Evolutionary conservation across 164 flowering plant species (phyloP), one percentile per base, ranked within the genome.

Genomic region (Magnolia sinica): DNA sequence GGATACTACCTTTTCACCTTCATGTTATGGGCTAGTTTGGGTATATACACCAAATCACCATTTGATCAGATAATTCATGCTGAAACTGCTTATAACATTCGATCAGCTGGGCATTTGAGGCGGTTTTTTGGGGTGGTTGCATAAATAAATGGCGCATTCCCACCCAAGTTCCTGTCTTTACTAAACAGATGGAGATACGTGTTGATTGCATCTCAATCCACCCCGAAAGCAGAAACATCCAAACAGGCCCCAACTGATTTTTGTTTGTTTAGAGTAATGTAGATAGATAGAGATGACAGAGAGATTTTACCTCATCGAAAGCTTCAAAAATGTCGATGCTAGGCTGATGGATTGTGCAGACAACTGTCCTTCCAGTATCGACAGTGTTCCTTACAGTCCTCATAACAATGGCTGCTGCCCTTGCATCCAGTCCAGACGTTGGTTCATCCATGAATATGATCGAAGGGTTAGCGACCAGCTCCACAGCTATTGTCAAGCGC

Each of bases 381-480:
- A 96, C 99, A 0, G 99, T 96, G 91, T 93, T 96, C 73, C 99
- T 89, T 55, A 94, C 99, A 23, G 98, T 86, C 78, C 98, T 92
- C 99, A 96, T 96, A 37, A 96, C 99, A 80, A 96, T 96, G 55
- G 99, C 99, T 65, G 99, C 99, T 7, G 99, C 98, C 78, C 99
- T 87, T 49, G 99, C 99, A 84, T 96, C 99, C 70, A 96, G 94
- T 14, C 99, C 99, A 0, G 99, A 96, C 50, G 99, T 96, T n/a
- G 99, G 99, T 77, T 96, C 99, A 77, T 96, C 99, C 99, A 96
- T 96, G 87, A 96, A 96, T 68, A 96, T 93, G 84, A 96, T 96
- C n/a, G 98, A 96, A 31, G 99, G 99, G 79, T 96, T 96, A 7
- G 99, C 98, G 77, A 96, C 99, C 52, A 96, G 94, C 79, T 96